A percentile compares a stretch with the other conserved stretches of the same genome.
These are phyloP conservation scores for Phytophthora chlamydospora DNA, from an alignment of 352 stramenopile genomes.

Conservation along the genomic window DNA sequence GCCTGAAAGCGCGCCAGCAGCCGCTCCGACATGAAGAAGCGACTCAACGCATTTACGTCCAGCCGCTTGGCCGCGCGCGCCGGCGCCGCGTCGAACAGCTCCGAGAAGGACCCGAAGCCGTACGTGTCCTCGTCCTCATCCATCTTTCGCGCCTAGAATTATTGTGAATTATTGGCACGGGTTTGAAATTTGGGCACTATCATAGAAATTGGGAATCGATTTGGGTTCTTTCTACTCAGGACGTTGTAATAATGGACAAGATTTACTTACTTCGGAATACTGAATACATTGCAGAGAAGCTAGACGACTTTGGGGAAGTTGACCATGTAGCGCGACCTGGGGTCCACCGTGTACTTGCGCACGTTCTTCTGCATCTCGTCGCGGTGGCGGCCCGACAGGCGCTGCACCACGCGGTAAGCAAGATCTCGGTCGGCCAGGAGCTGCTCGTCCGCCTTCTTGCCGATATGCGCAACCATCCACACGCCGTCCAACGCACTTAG, in stretches of 20 bases:
- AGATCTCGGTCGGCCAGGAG: constrained; percentile 70
- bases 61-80: constrained; percentile 27
- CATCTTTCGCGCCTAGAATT: constrained; percentile 17
- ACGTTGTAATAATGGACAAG: neutral
- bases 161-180: neutral
- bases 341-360: constrained; percentile 77
- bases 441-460: constrained; percentile 62
- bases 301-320: constrained; percentile 51
- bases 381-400: constrained; percentile 55
- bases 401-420: constrained; percentile 63
- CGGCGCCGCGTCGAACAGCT: constrained; percentile 45
- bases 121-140: constrained; percentile 72
- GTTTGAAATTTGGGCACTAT: too few species aligned
- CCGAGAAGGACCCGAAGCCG: constrained; percentile 71
- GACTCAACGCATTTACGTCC: constrained; percentile 44
- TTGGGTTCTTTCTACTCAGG: neutral
- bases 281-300: constrained; percentile 1
- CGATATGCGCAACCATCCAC: constrained; percentile 75
- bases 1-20: constrained; percentile 49
- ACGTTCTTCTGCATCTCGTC: constrained; percentile 78
- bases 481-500: constrained; percentile 67
- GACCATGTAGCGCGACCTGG: constrained; percentile 64
- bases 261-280: neutral
- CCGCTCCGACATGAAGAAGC: constrained; percentile 58
- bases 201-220: neutral